A percentile compares a stretch with the other conserved stretches of the same genome.
Conservation (phyloP, 805 yeast genomes). For the Ogataea chonburiensis region DNA sequence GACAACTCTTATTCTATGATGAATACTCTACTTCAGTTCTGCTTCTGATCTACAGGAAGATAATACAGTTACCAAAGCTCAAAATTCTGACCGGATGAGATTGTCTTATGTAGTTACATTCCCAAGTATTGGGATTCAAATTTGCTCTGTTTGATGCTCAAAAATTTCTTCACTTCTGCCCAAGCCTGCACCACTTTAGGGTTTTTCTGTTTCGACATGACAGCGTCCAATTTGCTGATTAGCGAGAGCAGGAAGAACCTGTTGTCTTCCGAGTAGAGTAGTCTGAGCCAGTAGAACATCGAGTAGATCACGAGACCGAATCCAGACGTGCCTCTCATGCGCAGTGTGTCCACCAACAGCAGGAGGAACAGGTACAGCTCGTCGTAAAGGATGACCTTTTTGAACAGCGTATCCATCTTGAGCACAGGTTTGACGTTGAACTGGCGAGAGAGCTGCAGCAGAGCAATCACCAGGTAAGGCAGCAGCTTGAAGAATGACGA, state of each 20-base stretch:
- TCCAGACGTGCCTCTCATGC: slow-evolving; percentile 68
- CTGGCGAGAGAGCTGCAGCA: slow-evolving; percentile 50
- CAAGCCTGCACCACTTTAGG: slow-evolving; percentile 42
- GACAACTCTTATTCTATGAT: slow-evolving; percentile 47
- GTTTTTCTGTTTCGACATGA: slow-evolving; percentile 43
- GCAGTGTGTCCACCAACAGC: slow-evolving; percentile 55
- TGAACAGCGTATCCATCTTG: slow-evolving; percentile 39
- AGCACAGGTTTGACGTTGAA: slow-evolving; percentile 43
- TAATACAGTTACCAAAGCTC: slow-evolving; percentile 67
- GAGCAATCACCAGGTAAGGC: slow-evolving; percentile 57
- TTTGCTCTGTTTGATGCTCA: slow-evolving; percentile 41
- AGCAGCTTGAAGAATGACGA: slow-evolving; percentile 61
- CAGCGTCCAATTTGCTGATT: slow-evolving; percentile 43
- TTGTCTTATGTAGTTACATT: slow-evolving; percentile 5
- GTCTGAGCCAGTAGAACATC: slow-evolving; percentile 68
- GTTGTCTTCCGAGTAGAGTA: slow-evolving; percentile 53
- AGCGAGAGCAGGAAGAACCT: slow-evolving; percentile 42
- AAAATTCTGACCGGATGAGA: slow-evolving; percentile 20
- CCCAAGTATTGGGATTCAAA: slow-evolving; percentile 27
- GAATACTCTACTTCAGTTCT: slow-evolving; percentile 82
- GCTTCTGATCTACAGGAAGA: slow-evolving; percentile 95
- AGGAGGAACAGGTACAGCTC: slow-evolving; percentile 56
- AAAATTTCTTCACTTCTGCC: slow-evolving; percentile 39
- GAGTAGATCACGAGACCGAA: slow-evolving; percentile 58
- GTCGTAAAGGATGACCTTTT: slow-evolving; percentile 54